phyloP scores from a whole-genome alignment of 768 basidiomycete genomes.

The Pleurotus ostreatus region DNA sequence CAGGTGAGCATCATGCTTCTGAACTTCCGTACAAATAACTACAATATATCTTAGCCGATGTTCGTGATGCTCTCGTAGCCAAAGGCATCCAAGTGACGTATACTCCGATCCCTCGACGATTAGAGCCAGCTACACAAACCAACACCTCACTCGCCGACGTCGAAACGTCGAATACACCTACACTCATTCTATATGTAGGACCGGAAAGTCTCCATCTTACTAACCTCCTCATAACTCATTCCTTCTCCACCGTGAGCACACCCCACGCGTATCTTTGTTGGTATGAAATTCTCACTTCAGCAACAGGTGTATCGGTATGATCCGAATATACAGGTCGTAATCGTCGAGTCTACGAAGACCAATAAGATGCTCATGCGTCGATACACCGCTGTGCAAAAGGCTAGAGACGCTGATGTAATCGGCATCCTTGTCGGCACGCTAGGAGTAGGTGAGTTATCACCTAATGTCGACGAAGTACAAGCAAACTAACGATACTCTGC shows the following conservation, averaged over 20 bases:
- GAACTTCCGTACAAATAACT: not conserved
- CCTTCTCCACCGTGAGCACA: constrained; percentile 50
- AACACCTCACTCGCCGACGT: not conserved
- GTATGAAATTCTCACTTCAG: not conserved
- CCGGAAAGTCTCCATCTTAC: constrained; percentile 75
- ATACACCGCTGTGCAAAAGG: constrained; percentile 82
- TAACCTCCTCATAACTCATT: constrained; percentile 84
- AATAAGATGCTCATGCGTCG: constrained; percentile 88
- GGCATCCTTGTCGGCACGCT: constrained; percentile 94
- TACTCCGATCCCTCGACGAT: constrained; percentile 3
- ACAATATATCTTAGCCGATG: constrained; percentile 22
- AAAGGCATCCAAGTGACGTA: constrained; percentile 14
- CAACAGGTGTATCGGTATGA: constrained; percentile 75
- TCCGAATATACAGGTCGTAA: constrained; percentile 42
- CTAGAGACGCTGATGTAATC: constrained; percentile 89
- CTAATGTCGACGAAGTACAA: too few species aligned
- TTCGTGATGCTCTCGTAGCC: constrained; percentile 24
- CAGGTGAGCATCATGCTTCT: constrained; percentile 37
- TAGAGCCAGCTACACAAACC: not conserved
- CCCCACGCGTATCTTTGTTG: not conserved
- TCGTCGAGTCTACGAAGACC: constrained; percentile 61
- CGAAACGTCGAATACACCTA: constrained; percentile 8
- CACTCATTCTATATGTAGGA: constrained; percentile 57
- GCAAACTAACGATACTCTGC: too few species aligned
- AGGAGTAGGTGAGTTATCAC: constrained; percentile 62